Evolutionary conservation across 805 yeast genomes (phyloP), one percentile per base, ranked within the genome.

Genomic region (Candida railenensis): DNA sequence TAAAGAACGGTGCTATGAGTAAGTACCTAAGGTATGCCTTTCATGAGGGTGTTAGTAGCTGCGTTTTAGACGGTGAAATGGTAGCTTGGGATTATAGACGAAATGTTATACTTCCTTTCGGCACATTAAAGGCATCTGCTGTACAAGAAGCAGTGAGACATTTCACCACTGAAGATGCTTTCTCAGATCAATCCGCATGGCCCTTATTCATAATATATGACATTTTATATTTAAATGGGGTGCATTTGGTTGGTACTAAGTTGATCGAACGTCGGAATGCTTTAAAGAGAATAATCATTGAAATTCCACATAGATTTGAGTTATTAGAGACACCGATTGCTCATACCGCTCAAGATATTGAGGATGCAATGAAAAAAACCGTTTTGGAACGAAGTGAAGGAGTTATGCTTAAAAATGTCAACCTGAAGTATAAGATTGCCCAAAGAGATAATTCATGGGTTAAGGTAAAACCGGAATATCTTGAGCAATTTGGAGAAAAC

Each of bases 51-150:
- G 66, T 79, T 3, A 59, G 61, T 4, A 61, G 64, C 52, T 52
- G 71, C 19, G 73, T 86, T 4, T 57, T 92, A 3, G 99, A 92
- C 66, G 97, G 98, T 0, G 99, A 92, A 63, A 88, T 92, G 92
- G 83, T 92, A 1, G 89, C 95, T 0, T 90, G 81, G 76, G 96
- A 91, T 63, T 79, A 80, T 44, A 69, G 63, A 40, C 65, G 73
- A 47, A 60, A 77, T 32, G 66, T 67, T 1, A 72, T 89, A 3
- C 67, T 90, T 19, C 96, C 97, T 0, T 89, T 89, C 68, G 95
- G 96, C 0, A 77, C 87, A 1, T 76, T 94, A 22, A 87, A 87
- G 58, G 74, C 85, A 3, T 77, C 87, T 14, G 92, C 92, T 0
- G 58, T 77, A 3, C 80, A 78, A 53, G 81, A 76, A 42, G 61